Conservation (phyloP, 1,139 yeast genomes). For the Cylindricascospora bacillispora region DNA sequence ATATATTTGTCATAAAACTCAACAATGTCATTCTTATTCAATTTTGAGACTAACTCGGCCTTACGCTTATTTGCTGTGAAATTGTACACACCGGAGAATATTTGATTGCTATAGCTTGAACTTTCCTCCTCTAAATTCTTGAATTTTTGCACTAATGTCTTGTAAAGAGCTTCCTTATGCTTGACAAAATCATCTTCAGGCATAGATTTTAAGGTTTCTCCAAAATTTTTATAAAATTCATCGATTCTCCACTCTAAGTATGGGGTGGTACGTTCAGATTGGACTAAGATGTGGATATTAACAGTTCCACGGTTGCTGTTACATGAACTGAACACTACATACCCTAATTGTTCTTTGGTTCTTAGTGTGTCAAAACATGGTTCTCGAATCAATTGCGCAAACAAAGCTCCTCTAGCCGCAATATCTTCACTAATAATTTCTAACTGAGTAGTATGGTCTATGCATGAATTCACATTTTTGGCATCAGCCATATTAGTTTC, state of each 20-base stretch:
- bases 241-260: conserved; percentile 71
- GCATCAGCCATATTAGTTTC: conserved; percentile 47
- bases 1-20: conserved; percentile 41
- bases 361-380: conserved; percentile 84
- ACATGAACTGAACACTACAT: conserved; percentile 74
- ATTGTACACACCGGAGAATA: conserved; percentile 67
- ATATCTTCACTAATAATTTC: conserved; percentile 33
- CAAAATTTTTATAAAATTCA: conserved; percentile 36
- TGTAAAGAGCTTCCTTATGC: conserved; percentile 55
- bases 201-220: conserved; percentile 31
- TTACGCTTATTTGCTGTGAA: conserved; percentile 47
- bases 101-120: conserved; percentile 48
- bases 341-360: conserved; percentile 86
- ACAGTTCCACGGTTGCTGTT: conserved; percentile 58
- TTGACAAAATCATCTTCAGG: conserved; percentile 51
- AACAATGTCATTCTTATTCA: conserved; percentile 47
- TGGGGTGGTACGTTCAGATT: conserved; percentile 67
- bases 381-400: conserved; percentile 64
- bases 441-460: conserved; percentile 65
- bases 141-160: conserved; percentile 54
- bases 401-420: conserved; percentile 45
- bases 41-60: conserved; percentile 39
- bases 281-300: conserved; percentile 71
- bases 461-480: conserved; percentile 70
- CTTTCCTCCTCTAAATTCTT: conserved; percentile 74